Evolutionary conservation across 202 grass and related monocot species (phyloP), one percentile per base, ranked within the genome.

Genomic region (Carex arenaria): DNA sequence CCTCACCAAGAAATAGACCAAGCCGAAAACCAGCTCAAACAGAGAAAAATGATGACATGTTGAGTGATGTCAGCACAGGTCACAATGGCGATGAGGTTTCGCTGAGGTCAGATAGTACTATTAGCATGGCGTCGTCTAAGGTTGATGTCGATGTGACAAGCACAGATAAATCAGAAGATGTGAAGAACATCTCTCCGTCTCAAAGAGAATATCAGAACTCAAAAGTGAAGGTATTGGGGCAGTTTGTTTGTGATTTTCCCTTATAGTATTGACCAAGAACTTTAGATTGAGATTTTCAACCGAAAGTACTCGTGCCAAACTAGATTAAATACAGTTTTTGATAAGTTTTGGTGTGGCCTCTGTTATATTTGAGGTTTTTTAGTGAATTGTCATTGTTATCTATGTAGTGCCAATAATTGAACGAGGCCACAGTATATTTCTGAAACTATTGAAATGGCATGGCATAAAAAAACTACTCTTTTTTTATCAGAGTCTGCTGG

Each of bases 1-100:
- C 89, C 60, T 99, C 93, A 23, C 91, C 96, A 18, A 90, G 88
- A 90, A 90, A 72, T 82, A 90, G 88, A 87, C 18, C 83, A 67
- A 90, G 85, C 89, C 77, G 78, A 85, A 96, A 92, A 87, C 83
- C 85, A 81, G 72, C 79, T 84, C 89, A 92, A 82, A 67, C 89
- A 80, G 87, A 87, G 70, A 81, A 90, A 88, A 87, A 70, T 80
- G 87, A 92, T 88, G 85, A 89, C 47, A 84, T 88, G 64, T 78
- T 87, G 49, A 94, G 49, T 89, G 81, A 89, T 83, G 67, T 55
- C 64, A 92, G 88, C 82, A 74, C 85, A 64, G 88, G 84, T 75
- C 88, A 78, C 45, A 88, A 87, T 60, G 76, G 64, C 40, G 85
- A 93, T 84, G 89, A 95, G 84, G 67, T 87, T 81, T 89, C 87